Conservation (phyloP, 768 basidiomycete species). For the Calocybe indica region DNA sequence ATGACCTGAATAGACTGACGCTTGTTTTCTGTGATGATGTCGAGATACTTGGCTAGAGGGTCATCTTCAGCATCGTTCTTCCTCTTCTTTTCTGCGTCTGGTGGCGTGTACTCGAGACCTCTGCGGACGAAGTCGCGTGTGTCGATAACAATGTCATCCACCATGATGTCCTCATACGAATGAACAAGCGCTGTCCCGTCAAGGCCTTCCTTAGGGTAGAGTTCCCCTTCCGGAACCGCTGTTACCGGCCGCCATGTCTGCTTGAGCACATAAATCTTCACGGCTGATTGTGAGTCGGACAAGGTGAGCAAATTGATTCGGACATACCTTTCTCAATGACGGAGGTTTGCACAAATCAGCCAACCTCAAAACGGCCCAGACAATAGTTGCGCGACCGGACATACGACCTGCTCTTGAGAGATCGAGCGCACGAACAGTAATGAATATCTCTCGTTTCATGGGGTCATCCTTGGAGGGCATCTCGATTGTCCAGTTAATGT, state of each 20-base stretch:
- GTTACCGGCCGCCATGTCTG: not conserved
- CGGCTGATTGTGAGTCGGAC: not conserved
- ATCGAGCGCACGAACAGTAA: not conserved
- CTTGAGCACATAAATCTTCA: not conserved
- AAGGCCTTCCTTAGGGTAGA: not conserved
- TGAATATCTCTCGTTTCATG: not conserved
- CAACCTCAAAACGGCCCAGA: not conserved
- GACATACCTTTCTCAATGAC: not conserved
- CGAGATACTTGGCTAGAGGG: no score
- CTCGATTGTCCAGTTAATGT: not conserved
- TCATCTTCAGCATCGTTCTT: no score
- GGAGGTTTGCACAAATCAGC: not conserved
- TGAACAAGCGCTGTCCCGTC: not conserved
- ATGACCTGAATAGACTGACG: no score
- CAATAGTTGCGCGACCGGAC: constrained; percentile 1
- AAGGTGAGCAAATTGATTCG: not conserved
- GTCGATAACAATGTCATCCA: not conserved
- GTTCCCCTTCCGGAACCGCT: not conserved
- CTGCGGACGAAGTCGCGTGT: no score
- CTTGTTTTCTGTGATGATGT: no score
- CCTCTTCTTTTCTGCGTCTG: no score
- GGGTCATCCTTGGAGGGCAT: constrained; percentile 1
- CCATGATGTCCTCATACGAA: not conserved
- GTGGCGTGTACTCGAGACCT: no score
- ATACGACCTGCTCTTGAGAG: not conserved